Evolutionary conservation across 176 grass and related monocot genomes (phyloP).

Genomic region (Zoysia pacifica): DNA sequence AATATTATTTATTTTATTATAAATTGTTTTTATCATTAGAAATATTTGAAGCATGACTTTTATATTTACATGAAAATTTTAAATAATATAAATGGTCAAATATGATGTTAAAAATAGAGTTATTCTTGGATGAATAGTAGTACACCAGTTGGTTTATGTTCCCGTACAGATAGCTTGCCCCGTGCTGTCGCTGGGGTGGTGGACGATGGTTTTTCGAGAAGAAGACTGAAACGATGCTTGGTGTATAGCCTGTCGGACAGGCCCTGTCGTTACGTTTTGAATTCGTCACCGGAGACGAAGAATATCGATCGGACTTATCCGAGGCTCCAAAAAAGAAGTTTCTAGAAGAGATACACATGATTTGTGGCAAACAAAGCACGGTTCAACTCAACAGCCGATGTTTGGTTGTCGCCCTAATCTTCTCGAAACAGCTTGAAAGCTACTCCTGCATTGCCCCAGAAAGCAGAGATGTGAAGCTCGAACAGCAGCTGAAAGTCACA

Average conservation of each 20-base stretch:
- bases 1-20: no score
- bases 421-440: conserved; percentile 43
- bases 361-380: not conserved
- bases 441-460: not conserved
- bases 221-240: not conserved
- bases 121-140: no score
- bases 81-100: no score
- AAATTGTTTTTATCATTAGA: no score
- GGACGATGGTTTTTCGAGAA: not conserved
- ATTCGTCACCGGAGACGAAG: not conserved
- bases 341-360: not conserved
- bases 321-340: not conserved
- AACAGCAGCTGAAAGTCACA: no score
- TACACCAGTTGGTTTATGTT: not conserved
- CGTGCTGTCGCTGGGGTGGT: no score
- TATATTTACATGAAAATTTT: no score
- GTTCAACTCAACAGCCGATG: not conserved
- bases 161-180: not conserved
- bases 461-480: not conserved
- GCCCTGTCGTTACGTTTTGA: not conserved
- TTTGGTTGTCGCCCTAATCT: not conserved
- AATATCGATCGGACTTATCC: not conserved
- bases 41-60: no score
- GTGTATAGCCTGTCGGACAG: not conserved
- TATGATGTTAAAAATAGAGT: no score